Evolutionary conservation across 768 basidiomycete species (phyloP).

Genomic region (Mycena sanguinolenta): DNA sequence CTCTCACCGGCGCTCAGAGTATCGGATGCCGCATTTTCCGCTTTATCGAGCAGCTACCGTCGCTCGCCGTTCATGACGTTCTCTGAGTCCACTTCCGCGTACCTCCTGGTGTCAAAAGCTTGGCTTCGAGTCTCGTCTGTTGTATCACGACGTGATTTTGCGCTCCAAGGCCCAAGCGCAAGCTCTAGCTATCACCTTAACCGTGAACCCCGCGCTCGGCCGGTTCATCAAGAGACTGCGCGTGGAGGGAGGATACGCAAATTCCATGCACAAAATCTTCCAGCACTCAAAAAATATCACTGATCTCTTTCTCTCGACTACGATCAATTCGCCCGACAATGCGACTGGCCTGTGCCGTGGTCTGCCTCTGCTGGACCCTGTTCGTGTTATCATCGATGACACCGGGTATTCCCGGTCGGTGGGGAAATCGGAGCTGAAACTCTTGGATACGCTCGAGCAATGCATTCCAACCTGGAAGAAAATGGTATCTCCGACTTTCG

Average conservation of each 20-base stretch:
- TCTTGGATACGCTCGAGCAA: neutral
- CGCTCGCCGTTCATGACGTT: constrained; percentile 2
- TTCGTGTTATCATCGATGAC: constrained; percentile 10
- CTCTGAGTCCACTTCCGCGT: constrained; percentile 25
- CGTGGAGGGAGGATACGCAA: constrained; percentile 28
- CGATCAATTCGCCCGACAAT: constrained; percentile 5
- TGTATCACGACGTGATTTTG: constrained; percentile 22
- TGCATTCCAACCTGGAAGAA: constrained; percentile 17
- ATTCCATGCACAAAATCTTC: constrained; percentile 29
- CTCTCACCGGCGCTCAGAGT: constrained; percentile 16
- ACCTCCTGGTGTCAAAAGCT: constrained; percentile 22
- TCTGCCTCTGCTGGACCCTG: constrained; percentile 9
- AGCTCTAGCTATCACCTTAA: constrained; percentile 9
- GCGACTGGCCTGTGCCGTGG: constrained; percentile 14
- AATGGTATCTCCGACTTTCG: constrained; percentile 4
- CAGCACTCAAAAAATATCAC: constrained; percentile 14
- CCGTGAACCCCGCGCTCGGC: constrained; percentile 17
- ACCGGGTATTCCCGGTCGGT: neutral
- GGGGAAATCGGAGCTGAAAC: neutral
- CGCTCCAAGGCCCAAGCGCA: constrained; percentile 29
- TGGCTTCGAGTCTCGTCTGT: constrained; percentile 30
- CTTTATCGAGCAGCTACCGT: neutral
- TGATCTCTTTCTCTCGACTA: constrained; percentile 8
- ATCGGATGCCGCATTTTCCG: constrained; percentile 6
- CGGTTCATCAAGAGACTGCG: constrained; percentile 31